These are phyloP conservation scores for Cyberlindnera japonica DNA, from an alignment of 805 yeast genomes.

Conservation along the genomic window DNA sequence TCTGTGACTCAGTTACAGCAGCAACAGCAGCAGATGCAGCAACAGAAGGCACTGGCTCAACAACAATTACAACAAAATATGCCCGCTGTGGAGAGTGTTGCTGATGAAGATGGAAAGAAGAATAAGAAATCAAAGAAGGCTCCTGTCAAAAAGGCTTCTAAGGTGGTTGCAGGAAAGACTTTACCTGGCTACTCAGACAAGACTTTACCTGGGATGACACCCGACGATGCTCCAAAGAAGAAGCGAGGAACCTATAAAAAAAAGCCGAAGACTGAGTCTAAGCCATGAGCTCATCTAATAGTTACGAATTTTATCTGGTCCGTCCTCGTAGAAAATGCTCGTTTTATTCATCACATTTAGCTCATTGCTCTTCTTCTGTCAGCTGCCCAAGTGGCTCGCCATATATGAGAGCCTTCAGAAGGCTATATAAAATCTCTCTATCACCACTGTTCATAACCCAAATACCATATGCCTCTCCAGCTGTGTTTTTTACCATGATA, in stretches of 20 bases:
- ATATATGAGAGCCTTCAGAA: slow-evolving; percentile 30
- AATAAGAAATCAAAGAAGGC: slow-evolving; percentile 16
- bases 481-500: slow-evolving; percentile 62
- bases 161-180: slow-evolving; percentile 28
- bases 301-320: too few species aligned
- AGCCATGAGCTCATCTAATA: not conserved
- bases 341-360: too few species aligned
- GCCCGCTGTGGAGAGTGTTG: slow-evolving; percentile 6
- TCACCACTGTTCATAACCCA: slow-evolving; percentile 75
- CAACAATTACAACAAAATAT: slow-evolving; percentile 26
- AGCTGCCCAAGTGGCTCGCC: slow-evolving; percentile 6
- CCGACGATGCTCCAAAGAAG: slow-evolving; percentile 23
- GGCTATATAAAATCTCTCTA: slow-evolving; percentile 53
- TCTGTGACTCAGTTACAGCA: slow-evolving; percentile 23
- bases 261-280: slow-evolving; percentile 16
- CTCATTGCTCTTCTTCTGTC: not conserved
- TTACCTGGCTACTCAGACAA: slow-evolving; percentile 22
- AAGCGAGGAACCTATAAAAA: slow-evolving; percentile 29
- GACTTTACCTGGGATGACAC: slow-evolving; percentile 24
- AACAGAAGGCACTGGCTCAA: slow-evolving; percentile 26
- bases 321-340: too few species aligned
- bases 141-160: slow-evolving; percentile 16
- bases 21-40: slow-evolving; percentile 24
- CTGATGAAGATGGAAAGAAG: slow-evolving; percentile 22
- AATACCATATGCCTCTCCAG: slow-evolving; percentile 70